Evolutionary conservation across 345 rosid species (phyloP), one percentile per base, ranked within the genome.

Genomic region (Kandelia obovata): DNA sequence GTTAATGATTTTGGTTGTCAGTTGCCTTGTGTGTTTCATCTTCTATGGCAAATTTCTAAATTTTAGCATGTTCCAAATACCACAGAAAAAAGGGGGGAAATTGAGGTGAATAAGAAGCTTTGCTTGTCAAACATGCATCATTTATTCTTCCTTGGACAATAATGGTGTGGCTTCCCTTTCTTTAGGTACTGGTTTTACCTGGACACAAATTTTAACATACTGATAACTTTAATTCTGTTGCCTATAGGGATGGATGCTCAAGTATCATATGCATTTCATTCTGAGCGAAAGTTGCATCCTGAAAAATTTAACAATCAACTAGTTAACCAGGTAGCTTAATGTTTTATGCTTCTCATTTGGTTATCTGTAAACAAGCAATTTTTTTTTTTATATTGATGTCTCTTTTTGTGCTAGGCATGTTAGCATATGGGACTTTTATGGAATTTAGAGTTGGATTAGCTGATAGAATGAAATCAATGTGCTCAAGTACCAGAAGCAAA

Each of bases 221-320:
- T 49, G 17, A 61, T 34, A 52, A 55, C 25, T 52, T 65, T 53
- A 53, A n/a, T 51, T 28, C 34, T 67, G 37, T 69, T 79, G 35
- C 27, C 30, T 66, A 46, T 80, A 95, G 99, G 97, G 66, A 95
- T 92, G 97, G 97, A 95, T 86, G 96, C 99, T 75, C 97, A 95
- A 79, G 62, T 95, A 32, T 72, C 76, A 49, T 72, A 72, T 58
- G 76, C 71, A 34, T 66, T 72, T 60, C 76, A 72, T 72, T 65
- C 76, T 32, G 76, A 72, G 61, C 43, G 76, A 15, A 72, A 66
- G 84, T 58, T 83, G 74, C 91, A 92, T 78, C 99, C 99, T 8
- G 99, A 95, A 76, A 72, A 72, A 52, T 72, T 72, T 37, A 72
- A 65, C 34, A 72, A 72, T 35, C 99, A 89, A 84, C 77, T 92